Base-by-base conservation (phyloP, 441 rosid genomes). In the Jatropha podagrica region DNA sequence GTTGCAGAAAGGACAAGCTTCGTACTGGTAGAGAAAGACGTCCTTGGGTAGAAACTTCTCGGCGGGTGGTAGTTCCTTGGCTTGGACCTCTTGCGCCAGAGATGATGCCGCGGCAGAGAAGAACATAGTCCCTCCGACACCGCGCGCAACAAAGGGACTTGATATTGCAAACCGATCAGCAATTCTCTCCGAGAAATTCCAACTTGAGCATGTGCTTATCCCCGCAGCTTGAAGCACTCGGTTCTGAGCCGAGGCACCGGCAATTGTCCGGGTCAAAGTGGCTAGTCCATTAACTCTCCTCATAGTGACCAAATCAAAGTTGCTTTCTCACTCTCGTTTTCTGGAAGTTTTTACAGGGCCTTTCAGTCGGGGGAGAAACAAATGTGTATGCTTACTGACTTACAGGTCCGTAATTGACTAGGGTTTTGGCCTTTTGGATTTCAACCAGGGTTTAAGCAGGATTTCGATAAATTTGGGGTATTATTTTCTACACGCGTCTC, bases 1-100 rank as follows among this genome's bases (percentile, higher is more conserved):
- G 85, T 96, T 96, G 86, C 98, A 92, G 81, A 96, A 96, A 77
- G 98, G 97, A 81, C 97, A 96, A 68, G 99, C 98, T 80, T 94
- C 97, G 74, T 92, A 96, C 84, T 96, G 99, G 80, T 96, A 96
- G 14, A 93, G 88, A 68, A 90, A 87, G 10, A 93, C 92, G 44
- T 95, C 97, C 23, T 83, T 86, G 40, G 90, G 93, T 10, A 76
- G 71, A 49, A 88, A 82, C 76, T 84, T 91, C 73, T 72, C 80
- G 0, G 66, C 77, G 1, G 49, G 77, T 4, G 80, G 76, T 58
- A 37, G 48, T 80, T 88, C 95, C 85, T 86, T 88, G 42, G 90
- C 92, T 77, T 77, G 88, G 54, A 68, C 88, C 9, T 87, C 95
- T 72, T 86, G 87, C 58, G 78, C 82, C 60, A 87, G 69, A 62